Base-by-base conservation (phyloP, 202 grass and related monocot species). In the Panicum hallii region DNA sequence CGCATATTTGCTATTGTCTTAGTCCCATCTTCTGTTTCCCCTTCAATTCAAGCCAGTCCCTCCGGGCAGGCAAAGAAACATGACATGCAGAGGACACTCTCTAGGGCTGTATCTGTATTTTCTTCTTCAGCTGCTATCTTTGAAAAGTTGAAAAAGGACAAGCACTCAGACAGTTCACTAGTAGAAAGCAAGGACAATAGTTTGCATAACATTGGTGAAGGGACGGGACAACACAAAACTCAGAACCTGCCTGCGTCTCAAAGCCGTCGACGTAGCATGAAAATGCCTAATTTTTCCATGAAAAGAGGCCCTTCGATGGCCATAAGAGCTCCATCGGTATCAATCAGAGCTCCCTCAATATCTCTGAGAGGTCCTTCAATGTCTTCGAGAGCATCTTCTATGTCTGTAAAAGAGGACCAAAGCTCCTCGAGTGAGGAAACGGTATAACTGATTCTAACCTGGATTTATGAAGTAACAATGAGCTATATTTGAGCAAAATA, bases 41-140 rank as follows among this genome's bases (percentile, higher is more conserved):
- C 93, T 42, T 85, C 48, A 11, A 68, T 92, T 77, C 66, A 83
- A 87, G 82, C 80, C 26, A 70, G 72, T 70, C 77, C 78, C 43
- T 68, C 91, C 78, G 82, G 81, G 44, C 84, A 84, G 71, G 54
- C 81, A 62, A 91, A 54, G 67, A 77, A 56, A 82, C 88, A 85
- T 88, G 93, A 99, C 71, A 91, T 99, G 82, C 92, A 93, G 75
- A 86, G 97, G 80, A 99, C 97, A 74, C 97, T 99, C 86, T 99
- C 97, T 50, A 92, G 97, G 84, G 93, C 93, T 63, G 97, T 99
- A 65, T 99, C 97, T 38, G 93, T 99, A 36, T 99, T 99, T 92
- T 99, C 97, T 80, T 99, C 97, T 87, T 99, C 97, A 52, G 93
- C 97, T 91, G 97, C 97, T 85, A 84, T 99, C 63, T 99, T 99